Evolutionary conservation across 1,284 basidiomycete species (phyloP).

Genomic region (Cutaneotrichosporon dermatis): DNA sequence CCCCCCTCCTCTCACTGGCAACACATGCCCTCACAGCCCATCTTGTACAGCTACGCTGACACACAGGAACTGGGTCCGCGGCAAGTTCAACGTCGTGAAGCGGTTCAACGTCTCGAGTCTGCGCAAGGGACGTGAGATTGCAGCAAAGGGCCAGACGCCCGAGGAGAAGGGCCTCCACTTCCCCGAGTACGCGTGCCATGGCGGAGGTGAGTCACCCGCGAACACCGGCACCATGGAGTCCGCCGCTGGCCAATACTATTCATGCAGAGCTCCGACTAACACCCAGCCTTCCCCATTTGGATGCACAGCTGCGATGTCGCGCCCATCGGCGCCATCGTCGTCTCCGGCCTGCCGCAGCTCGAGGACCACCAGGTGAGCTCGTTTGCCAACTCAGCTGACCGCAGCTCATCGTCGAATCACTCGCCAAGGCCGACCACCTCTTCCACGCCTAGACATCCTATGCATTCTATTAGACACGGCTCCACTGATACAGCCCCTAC

Average conservation of each 20-base stretch:
- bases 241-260: too few species aligned
- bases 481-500: background rate
- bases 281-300: slow-evolving; percentile 43
- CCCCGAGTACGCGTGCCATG: slow-evolving; percentile 43
- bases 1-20: too few species aligned
- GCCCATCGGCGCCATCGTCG: slow-evolving; percentile 46
- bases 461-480: too few species aligned
- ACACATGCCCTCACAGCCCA: too few species aligned
- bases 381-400: background rate
- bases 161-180: slow-evolving; percentile 31
- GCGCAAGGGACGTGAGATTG: slow-evolving; percentile 39
- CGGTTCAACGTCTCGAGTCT: slow-evolving; percentile 38
- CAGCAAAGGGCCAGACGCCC: slow-evolving; percentile 25
- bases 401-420: slow-evolving; percentile 23
- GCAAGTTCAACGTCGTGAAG: slow-evolving; percentile 44
- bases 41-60: background rate
- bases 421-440: slow-evolving; percentile 17
- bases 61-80: slow-evolving; percentile 35
- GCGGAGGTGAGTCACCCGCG: slow-evolving; percentile 33
- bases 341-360: slow-evolving; percentile 47
- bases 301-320: slow-evolving; percentile 29
- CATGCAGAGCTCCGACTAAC: background rate
- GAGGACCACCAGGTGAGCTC: slow-evolving; percentile 45
- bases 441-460: slow-evolving; percentile 6
- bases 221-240: too few species aligned